These are phyloP conservation scores for Nitzschia sp. DNA, from an alignment of 108 stramenopile genomes.

Conservation along the genomic window DNA sequence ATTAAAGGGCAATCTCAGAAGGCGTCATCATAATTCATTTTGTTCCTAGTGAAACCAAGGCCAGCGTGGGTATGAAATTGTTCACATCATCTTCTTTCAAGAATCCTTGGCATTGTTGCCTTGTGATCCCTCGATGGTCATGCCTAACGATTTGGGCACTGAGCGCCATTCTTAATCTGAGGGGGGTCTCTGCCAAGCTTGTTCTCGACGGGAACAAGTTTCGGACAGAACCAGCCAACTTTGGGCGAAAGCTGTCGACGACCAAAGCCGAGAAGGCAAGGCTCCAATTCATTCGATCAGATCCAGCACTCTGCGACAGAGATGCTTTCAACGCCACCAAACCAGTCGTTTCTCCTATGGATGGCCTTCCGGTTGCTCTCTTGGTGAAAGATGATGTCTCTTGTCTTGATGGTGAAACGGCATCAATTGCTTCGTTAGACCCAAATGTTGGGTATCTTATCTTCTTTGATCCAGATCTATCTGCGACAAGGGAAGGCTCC, in stretches of 20 bases:
- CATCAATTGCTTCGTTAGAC: not conserved
- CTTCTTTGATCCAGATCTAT: not conserved
- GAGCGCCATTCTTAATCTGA: too few species aligned
- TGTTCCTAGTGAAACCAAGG: too few species aligned
- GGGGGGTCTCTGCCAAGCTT: too few species aligned
- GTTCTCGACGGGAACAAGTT: not conserved
- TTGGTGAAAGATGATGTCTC: not conserved
- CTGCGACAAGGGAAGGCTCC: not conserved
- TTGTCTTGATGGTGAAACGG: not conserved
- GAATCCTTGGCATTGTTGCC: too few species aligned
- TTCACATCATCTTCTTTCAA: too few species aligned
- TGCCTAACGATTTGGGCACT: too few species aligned
- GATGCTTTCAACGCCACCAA: not conserved
- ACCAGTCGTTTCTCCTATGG: not conserved
- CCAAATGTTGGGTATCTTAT: not conserved
- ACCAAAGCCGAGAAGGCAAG: not conserved
- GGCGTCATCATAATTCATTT: too few species aligned
- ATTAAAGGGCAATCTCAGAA: too few species aligned
- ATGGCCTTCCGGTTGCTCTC: not conserved
- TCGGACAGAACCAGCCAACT: not conserved
- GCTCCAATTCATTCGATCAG: not conserved
- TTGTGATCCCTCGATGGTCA: too few species aligned
- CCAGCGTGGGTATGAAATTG: too few species aligned
- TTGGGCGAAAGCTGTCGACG: not conserved
- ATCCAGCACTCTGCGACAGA: not conserved